phyloP scores from a whole-genome alignment of 2,329 filamentous ascomycete genomes.

The Fusarium pseudograminearum region DNA sequence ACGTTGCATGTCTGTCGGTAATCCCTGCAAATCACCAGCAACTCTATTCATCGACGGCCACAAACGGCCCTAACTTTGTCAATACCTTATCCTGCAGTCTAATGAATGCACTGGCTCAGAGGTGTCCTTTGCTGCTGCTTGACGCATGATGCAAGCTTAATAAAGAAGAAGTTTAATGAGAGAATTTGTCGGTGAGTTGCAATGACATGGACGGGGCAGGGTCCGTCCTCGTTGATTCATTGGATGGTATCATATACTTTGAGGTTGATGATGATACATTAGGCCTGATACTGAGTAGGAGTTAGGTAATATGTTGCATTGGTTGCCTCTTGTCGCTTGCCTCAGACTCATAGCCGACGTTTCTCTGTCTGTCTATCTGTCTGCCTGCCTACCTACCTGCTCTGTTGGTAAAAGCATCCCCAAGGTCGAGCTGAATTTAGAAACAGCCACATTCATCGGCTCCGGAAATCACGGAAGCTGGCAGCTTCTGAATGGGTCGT shows the following conservation, averaged over 20 bases:
- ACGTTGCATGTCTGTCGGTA: not conserved
- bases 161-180: slow-evolving; percentile 12
- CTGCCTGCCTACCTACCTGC: not conserved
- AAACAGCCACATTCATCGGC: slow-evolving; percentile 25
- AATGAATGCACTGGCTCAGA: slow-evolving; percentile 21
- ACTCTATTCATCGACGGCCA: slow-evolving; percentile 26
- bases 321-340: not conserved
- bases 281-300: too few relatives aligned
- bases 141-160: slow-evolving; percentile 3
- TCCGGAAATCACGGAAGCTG: slow-evolving; percentile 38
- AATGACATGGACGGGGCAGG: not conserved
- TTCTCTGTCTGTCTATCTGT: not conserved
- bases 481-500: slow-evolving; percentile 4
- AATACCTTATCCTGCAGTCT: slow-evolving; percentile 24
- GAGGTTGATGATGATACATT: not conserved
- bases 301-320: not conserved
- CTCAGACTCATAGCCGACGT: not conserved
- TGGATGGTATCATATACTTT: not conserved
- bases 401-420: not conserved
- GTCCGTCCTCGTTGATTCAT: not conserved
- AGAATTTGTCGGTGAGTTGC: not conserved
- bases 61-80: slow-evolving; percentile 33
- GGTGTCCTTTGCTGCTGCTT: slow-evolving; percentile 3
- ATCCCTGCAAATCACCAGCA: slow-evolving; percentile 19
- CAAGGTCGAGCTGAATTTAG: not conserved